Percentiles rank a stretch among this genome's conserved stretches.
Conservation (phyloP, 176 grass and related monocot genomes). For the Tuctoria greenei region DNA sequence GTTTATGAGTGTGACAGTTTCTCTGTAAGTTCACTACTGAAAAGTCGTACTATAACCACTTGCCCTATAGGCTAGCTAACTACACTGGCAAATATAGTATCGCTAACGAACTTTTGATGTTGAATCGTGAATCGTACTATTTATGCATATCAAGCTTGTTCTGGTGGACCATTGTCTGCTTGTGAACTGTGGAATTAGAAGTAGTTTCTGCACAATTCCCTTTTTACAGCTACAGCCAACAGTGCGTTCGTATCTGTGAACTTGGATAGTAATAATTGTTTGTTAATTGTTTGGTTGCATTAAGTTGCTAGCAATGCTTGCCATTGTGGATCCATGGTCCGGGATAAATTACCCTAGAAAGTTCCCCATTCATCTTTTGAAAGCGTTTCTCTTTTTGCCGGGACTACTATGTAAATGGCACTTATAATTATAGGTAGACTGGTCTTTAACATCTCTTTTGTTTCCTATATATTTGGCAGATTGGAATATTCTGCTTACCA, state of each 20-base stretch:
- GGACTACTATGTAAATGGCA: not conserved
- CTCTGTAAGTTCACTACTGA: slow-evolving; percentile 52
- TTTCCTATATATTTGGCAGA: slow-evolving; percentile 52
- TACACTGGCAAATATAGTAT: not conserved
- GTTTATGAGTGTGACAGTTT: slow-evolving; percentile 73
- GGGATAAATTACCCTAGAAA: not conserved
- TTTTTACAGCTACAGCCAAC: not conserved
- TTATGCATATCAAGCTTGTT: not conserved
- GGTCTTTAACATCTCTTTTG: not conserved
- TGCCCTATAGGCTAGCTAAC: not conserved
- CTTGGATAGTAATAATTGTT: not conserved
- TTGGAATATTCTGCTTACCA: slow-evolving; percentile 93
- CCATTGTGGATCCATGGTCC: not conserved
- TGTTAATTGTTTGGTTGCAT: not conserved
- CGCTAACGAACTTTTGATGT: not conserved
- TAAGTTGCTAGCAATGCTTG: not conserved
- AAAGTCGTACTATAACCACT: not conserved
- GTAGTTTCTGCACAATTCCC: not conserved
- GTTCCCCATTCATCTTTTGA: slow-evolving; percentile 2
- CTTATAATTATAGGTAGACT: not conserved
- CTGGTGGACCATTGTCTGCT: not conserved
- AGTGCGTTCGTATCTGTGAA: too few relatives aligned
- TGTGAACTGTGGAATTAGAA: not conserved
- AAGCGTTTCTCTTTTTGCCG: not conserved
- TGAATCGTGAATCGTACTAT: not conserved